Evolutionary conservation across 2,329 filamentous ascomycete genomes (phyloP).

Genomic region (Pyrenophora teres): DNA sequence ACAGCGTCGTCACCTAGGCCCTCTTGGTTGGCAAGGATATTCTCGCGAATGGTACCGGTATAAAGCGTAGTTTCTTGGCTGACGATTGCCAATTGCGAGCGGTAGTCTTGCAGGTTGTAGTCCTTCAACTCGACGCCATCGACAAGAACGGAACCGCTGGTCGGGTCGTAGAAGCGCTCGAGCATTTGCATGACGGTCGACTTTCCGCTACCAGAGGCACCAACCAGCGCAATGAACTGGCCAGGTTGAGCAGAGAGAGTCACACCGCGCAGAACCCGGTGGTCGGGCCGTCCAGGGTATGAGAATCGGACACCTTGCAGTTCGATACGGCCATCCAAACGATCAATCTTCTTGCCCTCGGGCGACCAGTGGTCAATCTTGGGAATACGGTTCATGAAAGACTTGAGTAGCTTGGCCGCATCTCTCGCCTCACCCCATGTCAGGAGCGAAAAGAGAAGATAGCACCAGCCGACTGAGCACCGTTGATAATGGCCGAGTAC

Average conservation of each 20-base stretch:
- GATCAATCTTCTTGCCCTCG: slow-evolving; percentile 58
- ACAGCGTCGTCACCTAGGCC: slow-evolving; percentile 73
- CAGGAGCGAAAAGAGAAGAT: slow-evolving; percentile 94
- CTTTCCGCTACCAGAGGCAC: slow-evolving; percentile 94
- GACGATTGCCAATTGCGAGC: slow-evolving; percentile 84
- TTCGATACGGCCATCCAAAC: slow-evolving; percentile 69
- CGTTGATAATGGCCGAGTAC: slow-evolving; percentile 86
- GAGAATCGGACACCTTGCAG: slow-evolving; percentile 93
- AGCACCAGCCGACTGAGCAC: slow-evolving; percentile 86
- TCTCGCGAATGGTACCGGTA: slow-evolving; percentile 88
- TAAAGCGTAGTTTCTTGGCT: slow-evolving; percentile 95
- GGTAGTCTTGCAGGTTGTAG: slow-evolving; percentile 81
- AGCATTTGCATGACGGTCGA: slow-evolving; percentile 89
- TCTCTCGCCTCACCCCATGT: slow-evolving; percentile 96
- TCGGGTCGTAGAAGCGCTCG: slow-evolving; percentile 92
- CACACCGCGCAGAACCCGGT: slow-evolving; percentile 87
- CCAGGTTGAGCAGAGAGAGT: slow-evolving; percentile 75
- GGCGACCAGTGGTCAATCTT: slow-evolving; percentile 61
- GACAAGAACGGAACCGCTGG: slow-evolving; percentile 77
- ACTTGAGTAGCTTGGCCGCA: slow-evolving; percentile 79
- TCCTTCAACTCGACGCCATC: slow-evolving; percentile 81
- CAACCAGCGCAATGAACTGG: slow-evolving; percentile 86
- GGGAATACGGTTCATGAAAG: slow-evolving; percentile 80
- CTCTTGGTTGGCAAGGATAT: slow-evolving; percentile 69
- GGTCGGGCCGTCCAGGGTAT: slow-evolving; percentile 88